A percentile compares a stretch with the other conserved stretches of the same genome.
Evolutionary conservation across 164 flowering plant genomes (phyloP).

Genomic region (Buxus sempervirens): DNA sequence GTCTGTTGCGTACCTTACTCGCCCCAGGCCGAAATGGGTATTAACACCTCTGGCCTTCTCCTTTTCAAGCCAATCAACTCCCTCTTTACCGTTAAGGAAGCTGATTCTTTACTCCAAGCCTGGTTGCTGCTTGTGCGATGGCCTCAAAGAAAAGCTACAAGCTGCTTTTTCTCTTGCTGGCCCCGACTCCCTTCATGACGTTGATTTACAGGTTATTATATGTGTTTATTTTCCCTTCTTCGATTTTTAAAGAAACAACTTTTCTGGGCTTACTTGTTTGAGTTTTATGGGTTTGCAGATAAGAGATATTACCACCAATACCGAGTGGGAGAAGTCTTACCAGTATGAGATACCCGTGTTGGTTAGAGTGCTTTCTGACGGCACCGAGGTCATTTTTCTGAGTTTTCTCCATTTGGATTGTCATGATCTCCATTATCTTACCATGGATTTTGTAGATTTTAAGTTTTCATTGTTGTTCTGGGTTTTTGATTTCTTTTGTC

Average conservation of each 20-base stretch:
- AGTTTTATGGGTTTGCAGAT: constrained; percentile 35
- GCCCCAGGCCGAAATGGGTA: constrained; percentile 18
- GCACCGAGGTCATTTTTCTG: constrained; percentile 66
- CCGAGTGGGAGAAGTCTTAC: constrained; percentile 82
- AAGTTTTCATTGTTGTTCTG: neutral
- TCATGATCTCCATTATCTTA: neutral
- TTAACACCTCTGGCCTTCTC: constrained; percentile 22
- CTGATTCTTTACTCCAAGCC: constrained; percentile 82
- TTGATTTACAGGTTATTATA: constrained; percentile 54
- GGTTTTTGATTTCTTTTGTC: neutral
- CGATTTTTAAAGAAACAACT: neutral
- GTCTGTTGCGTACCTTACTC: constrained; percentile 15
- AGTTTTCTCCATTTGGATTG: constrained; percentile 8
- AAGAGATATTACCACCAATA: constrained; percentile 78
- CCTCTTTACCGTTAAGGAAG: constrained; percentile 23
- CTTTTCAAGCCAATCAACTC: constrained; percentile 15
- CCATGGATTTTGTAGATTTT: constrained; percentile 7
- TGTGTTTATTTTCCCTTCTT: constrained; percentile 1
- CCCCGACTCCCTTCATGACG: constrained; percentile 67
- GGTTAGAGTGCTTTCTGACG: constrained; percentile 74
- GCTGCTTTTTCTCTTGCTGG: constrained; percentile 64
- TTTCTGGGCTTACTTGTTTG: neutral
- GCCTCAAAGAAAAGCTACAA: constrained; percentile 87
- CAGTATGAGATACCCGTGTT: constrained; percentile 96
- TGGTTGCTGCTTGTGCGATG: constrained; percentile 97